phyloP scores from a whole-genome alignment of 441 rosid genomes.

The Cnidoscolus chayamansa region DNA sequence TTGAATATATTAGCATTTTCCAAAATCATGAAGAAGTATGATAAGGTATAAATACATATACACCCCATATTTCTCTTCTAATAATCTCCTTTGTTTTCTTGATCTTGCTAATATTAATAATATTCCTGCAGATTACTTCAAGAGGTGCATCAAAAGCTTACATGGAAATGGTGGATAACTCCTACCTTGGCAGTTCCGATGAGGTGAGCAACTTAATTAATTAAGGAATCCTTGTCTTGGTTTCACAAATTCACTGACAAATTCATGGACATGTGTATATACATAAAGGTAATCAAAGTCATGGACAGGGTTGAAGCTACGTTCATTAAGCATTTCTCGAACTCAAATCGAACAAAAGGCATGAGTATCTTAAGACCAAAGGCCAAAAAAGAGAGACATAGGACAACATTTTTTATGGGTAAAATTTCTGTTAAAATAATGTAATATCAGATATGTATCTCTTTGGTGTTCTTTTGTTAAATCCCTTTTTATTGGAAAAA shows the following conservation, averaged over 20 bases:
- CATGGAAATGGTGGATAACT: conserved; percentile 71
- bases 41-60: conserved; percentile 39
- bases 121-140: conserved; percentile 50
- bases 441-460: not conserved
- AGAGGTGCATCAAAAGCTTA: conserved; percentile 58
- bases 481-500: not conserved
- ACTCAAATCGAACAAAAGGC: conserved; percentile 57
- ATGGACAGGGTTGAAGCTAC: conserved; percentile 73
- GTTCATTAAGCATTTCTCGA: conserved; percentile 71
- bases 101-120: no score
- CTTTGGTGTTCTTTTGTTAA: no score
- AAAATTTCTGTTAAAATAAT: not conserved
- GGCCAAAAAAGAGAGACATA: conserved; percentile 55
- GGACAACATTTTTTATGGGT: conserved; percentile 51
- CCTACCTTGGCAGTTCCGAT: conserved; percentile 63
- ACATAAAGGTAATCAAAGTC: conserved; percentile 47
- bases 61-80: no score
- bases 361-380: conserved; percentile 63
- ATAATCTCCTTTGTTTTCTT: no score
- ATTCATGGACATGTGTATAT: not conserved
- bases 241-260: not conserved
- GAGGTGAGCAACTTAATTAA: conserved; percentile 30
- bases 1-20: conserved; percentile 59
- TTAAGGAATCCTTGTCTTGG: no score
- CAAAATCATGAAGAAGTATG: conserved; percentile 78